These are phyloP conservation scores for Juglanconis oblonga DNA, from an alignment of 2,329 filamentous ascomycete genomes.

Conservation along the genomic window DNA sequence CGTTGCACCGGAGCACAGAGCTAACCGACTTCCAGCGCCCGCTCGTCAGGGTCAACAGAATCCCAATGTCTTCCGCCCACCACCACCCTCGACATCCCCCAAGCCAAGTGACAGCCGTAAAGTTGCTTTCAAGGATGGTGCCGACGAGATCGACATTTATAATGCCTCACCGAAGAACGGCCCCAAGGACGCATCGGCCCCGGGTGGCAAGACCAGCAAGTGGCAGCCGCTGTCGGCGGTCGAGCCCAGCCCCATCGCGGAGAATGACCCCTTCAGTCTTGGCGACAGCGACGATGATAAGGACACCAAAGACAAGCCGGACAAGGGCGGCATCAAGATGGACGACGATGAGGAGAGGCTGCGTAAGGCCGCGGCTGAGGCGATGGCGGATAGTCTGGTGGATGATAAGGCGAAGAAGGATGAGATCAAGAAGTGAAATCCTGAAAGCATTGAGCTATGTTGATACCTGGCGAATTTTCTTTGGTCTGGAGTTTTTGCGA, in stretches of 20 bases:
- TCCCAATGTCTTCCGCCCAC: conserved; percentile 75
- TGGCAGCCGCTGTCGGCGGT: conserved; percentile 92
- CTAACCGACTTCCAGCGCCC: conserved; percentile 40
- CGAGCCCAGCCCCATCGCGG: conserved; percentile 77
- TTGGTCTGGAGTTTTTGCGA: background rate
- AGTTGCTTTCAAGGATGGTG: conserved; percentile 58
- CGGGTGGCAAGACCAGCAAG: conserved; percentile 72
- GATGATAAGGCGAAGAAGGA: conserved; percentile 34
- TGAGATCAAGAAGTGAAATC: conserved; percentile 32
- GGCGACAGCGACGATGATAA: conserved; percentile 95
- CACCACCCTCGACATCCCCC: conserved; percentile 50
- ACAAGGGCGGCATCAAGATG: conserved; percentile 47
- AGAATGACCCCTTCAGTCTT: conserved; percentile 95
- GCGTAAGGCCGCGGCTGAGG: conserved; percentile 63
- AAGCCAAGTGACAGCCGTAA: conserved; percentile 47
- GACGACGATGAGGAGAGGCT: conserved; percentile 60
- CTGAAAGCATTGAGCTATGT: background rate
- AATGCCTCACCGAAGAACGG: conserved; percentile 57
- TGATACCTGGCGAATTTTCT: background rate
- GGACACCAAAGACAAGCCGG: conserved; percentile 62
- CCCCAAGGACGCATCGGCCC: conserved; percentile 46
- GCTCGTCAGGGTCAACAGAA: conserved; percentile 56
- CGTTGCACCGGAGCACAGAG: conserved; percentile 21
- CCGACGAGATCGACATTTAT: conserved; percentile 80
- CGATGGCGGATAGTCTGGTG: conserved; percentile 56